Evolutionary conservation across 805 yeast species (phyloP), one percentile per base, ranked within the genome.

Genomic region (Suhomyces sp.): DNA sequence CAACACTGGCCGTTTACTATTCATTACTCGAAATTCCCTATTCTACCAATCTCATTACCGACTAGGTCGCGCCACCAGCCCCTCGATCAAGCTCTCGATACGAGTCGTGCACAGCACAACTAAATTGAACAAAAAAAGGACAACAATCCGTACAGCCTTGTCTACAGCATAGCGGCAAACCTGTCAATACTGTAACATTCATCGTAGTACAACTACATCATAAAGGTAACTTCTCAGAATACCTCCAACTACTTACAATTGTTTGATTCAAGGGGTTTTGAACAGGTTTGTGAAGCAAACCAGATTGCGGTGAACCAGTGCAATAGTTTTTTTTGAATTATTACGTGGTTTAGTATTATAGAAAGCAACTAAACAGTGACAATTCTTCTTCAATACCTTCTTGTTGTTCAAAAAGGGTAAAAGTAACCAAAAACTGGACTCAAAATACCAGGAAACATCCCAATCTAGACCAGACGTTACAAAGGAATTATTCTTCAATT

Each of bases 41-140:
- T 3, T 37, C 21, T 6, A 37, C 22, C 41, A 17, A 19, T 37
- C 41, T 19, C 41, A 37, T 19, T 37, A 37, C 41, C 12, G 6
- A n/a, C 41, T 15, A 37, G 41, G 41, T 19, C 41, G 41, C 41
- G 21, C 41, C 41, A 37, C 41, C 41, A 37, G 41, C 44, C 44
- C 44, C 44, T 41, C 44, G 29, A 20, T 13, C 47, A 2, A 33
- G 31, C 25, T 29, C 24, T 15, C 27, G 15, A 17, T 25, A 15
- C 20, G 13, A 25, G 48, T 46, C 48, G 48, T 46, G 48, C 43
- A 24, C 48, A 9, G 48, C 43, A 31, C 48, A 20, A 46, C 27
- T 27, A 33, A 19, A 27, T 17, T 46, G 48, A 46, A 46, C 48
- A 46, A 46, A 46, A 46, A 46, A 46, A 46, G 35, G 48, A 46